A percentile compares a stretch with the other conserved stretches of the same genome.
These are phyloP conservation scores for Sphaerobolus stellatus DNA, from an alignment of 1,284 basidiomycete genomes.

Conservation along the genomic window DNA sequence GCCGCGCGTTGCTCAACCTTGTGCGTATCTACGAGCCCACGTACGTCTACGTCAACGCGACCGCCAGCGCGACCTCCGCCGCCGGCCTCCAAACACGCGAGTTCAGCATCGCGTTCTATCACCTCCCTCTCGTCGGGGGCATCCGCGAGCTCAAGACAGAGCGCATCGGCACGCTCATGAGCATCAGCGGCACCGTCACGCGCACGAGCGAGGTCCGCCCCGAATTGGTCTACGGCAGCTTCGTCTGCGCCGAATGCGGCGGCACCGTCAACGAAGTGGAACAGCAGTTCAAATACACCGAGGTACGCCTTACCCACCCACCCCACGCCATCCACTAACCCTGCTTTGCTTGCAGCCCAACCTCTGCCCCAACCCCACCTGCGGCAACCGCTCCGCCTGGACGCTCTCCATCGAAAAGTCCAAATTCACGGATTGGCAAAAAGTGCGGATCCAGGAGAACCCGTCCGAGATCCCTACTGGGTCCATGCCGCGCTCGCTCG, in stretches of 20 bases:
- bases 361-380: conserved; percentile 91
- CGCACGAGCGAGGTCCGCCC: conserved; percentile 97
- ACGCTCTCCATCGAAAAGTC: conserved; percentile 95
- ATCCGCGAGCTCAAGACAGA: conserved; percentile 95
- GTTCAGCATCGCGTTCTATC: conserved; percentile 95
- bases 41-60: conserved; percentile 91
- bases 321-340: conserved; percentile 6
- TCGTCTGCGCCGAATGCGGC: conserved; percentile 88
- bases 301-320: conserved; percentile 51
- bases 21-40: conserved; percentile 87
- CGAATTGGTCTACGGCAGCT: conserved; percentile 91
- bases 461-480: conserved; percentile 98
- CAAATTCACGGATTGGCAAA: conserved; percentile 99
- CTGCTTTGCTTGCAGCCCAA: conserved; percentile 61
- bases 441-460: conserved; percentile 98
- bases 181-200: conserved; percentile 95
- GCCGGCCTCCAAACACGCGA: conserved; percentile 90
- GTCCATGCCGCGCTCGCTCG: conserved; percentile 94
- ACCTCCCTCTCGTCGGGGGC: conserved; percentile 90
- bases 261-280: conserved; percentile 93
- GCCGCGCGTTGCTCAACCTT: conserved; percentile 86
- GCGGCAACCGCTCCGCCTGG: conserved; percentile 90
- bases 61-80: conserved; percentile 72
- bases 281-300: conserved; percentile 99
- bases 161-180: conserved; percentile 89